Evolutionary conservation across 2,329 filamentous ascomycete species (phyloP).

Genomic region (Pseudopithomyces chartarum): DNA sequence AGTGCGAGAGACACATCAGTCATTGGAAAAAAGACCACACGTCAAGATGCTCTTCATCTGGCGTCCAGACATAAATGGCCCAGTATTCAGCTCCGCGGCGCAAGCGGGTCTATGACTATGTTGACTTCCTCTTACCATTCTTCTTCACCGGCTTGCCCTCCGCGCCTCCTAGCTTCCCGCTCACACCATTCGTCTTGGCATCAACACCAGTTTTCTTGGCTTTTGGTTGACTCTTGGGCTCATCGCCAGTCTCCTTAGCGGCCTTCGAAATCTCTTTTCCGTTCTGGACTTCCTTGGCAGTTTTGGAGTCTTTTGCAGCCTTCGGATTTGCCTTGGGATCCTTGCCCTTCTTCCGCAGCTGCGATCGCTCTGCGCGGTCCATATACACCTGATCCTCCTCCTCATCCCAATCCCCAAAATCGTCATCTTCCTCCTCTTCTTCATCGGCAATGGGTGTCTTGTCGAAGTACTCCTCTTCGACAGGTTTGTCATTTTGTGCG

Average conservation of each 20-base stretch:
- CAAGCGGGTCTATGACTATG: background rate
- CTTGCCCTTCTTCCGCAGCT: constrained; percentile 53
- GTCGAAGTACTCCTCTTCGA: constrained; percentile 60
- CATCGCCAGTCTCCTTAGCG: constrained; percentile 2
- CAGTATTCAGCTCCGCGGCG: background rate
- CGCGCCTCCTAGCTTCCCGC: constrained; percentile 11
- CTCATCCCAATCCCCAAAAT: constrained; percentile 57
- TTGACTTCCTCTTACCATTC: constrained; percentile 16
- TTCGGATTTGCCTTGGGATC: constrained; percentile 48
- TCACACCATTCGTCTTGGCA: constrained; percentile 13
- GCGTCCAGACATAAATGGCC: background rate
- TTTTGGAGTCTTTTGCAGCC: constrained; percentile 15
- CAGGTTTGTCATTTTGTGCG: constrained; percentile 47
- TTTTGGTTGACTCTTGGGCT: constrained; percentile 12
- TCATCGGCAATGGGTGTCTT: constrained; percentile 67
- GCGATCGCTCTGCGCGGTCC: constrained; percentile 50
- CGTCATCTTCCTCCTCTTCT: constrained; percentile 42
- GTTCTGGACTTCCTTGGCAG: constrained; percentile 22
- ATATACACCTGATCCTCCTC: constrained; percentile 57
- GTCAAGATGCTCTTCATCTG: background rate
- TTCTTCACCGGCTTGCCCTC: constrained; percentile 15
- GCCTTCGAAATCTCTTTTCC: background rate
- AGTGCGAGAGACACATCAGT: too few relatives aligned
- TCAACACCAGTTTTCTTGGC: constrained; percentile 15
- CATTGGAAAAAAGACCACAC: background rate